Evolutionary conservation across 257 asterid species (phyloP).

Genomic region (Scutellaria galericulata): DNA sequence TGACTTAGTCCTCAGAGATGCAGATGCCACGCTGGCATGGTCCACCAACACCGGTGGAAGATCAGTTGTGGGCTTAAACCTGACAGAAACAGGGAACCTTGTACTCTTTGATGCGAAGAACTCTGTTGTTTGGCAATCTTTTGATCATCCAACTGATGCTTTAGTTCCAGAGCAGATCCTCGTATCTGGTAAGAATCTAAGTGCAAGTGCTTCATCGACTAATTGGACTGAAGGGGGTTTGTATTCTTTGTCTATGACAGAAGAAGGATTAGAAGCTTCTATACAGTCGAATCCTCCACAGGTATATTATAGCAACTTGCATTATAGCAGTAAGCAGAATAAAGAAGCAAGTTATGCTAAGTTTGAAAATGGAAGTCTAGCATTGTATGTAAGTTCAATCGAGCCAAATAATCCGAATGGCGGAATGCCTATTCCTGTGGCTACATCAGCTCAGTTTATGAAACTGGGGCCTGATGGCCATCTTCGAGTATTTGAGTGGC

Average conservation of each 20-base stretch:
- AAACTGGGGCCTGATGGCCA: not conserved
- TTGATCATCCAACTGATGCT: slow-evolving; percentile 48
- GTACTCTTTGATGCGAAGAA: slow-evolving; percentile 39
- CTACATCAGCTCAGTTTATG: not conserved
- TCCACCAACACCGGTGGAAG: slow-evolving; percentile 49
- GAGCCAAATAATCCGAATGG: not conserved
- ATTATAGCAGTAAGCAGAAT: not conserved
- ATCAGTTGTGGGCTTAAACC: slow-evolving; percentile 40
- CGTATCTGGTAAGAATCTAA: not conserved
- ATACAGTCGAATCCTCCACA: not conserved
- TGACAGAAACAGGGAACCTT: slow-evolving; percentile 50
- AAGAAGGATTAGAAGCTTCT: not conserved
- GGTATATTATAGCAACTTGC: not conserved
- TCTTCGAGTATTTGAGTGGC: not conserved
- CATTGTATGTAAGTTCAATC: not conserved
- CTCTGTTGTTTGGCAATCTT: slow-evolving; percentile 51
- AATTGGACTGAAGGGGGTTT: not conserved
- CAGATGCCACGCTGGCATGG: slow-evolving; percentile 47
- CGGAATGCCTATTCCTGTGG: too few species aligned
- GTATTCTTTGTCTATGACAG: not conserved
- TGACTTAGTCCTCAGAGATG: slow-evolving; percentile 41
- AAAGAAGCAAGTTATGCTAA: not conserved
- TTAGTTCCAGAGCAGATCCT: slow-evolving; percentile 46
- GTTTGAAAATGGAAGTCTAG: not conserved
- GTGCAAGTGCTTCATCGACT: not conserved